Evolutionary conservation across 2,329 filamentous ascomycete species (phyloP).

Genomic region (Paraphoma sp.): DNA sequence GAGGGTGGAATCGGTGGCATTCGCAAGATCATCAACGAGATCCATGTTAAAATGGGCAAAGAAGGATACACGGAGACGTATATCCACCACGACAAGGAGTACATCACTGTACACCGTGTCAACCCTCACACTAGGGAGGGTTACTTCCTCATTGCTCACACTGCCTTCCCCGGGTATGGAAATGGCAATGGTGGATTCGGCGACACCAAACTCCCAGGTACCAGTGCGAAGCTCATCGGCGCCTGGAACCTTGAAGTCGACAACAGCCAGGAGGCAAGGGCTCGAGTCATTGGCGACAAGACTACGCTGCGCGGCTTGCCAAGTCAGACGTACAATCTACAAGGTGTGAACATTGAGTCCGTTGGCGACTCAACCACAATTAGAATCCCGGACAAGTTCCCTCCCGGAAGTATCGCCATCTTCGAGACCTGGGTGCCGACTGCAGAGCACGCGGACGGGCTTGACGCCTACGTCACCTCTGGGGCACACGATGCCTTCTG

Average conservation of each 20-base stretch:
- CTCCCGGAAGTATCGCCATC: slow-evolving; percentile 90
- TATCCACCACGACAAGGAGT: slow-evolving; percentile 94
- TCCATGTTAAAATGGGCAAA: slow-evolving; percentile 94
- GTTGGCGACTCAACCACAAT: slow-evolving; percentile 78
- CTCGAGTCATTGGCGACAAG: slow-evolving; percentile 71
- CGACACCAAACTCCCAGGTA: slow-evolving; percentile 81
- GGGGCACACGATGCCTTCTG: slow-evolving; percentile 81
- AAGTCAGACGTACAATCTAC: slow-evolving; percentile 76
- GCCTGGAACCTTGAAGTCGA: slow-evolving; percentile 94
- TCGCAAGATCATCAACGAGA: slow-evolving; percentile 92
- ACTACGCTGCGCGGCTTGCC: slow-evolving; percentile 81
- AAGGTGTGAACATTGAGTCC: slow-evolving; percentile 75
- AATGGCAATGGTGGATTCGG: slow-evolving; percentile 82
- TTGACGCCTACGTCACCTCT: slow-evolving; percentile 86
- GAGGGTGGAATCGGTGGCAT: slow-evolving; percentile 86
- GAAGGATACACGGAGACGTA: slow-evolving; percentile 95
- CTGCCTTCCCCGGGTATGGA: slow-evolving; percentile 89
- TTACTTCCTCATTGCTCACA: slow-evolving; percentile 95
- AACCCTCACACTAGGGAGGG: slow-evolving; percentile 92
- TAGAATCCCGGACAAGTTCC: slow-evolving; percentile 80
- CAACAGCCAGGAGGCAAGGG: slow-evolving; percentile 71
- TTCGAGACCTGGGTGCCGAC: slow-evolving; percentile 96
- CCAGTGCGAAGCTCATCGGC: slow-evolving; percentile 83
- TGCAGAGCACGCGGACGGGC: slow-evolving; percentile 79
- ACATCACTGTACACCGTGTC: slow-evolving; percentile 93